Evolutionary conservation across 208 protist species (phyloP), one percentile per base, ranked within the genome.

Genomic region (Trypanosoma vivax): DNA sequence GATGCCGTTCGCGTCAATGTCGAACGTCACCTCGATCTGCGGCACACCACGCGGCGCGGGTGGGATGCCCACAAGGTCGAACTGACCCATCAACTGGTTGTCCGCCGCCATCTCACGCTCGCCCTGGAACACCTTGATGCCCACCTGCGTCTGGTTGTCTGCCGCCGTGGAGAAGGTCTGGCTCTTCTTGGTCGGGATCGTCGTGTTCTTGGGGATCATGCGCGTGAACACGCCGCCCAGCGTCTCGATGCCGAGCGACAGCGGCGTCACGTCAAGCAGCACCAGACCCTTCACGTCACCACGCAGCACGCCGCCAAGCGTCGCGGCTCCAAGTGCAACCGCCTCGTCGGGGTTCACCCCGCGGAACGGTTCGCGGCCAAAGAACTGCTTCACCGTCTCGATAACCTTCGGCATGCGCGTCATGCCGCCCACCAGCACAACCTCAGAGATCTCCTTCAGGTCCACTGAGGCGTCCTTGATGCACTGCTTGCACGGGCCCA

Each of bases 291-390:
- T 43, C 39, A 43, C 96, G 45, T 98, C 87, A 23, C 85, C 89
- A 10, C 77, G 70, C 9, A 98, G 60, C 30, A 98, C 85, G 69
- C 83, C 90, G 47, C 90, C 98, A 73, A 99, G 97, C 56, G 99
- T 98, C 49, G 98, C 98, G 16, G 98, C 98, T 51, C 98, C 98
- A 21, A 98, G 88, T 5, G 98, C 98, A n/a, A 99, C 98, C 18
- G 96, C 98, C 81, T 99, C 98, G 73, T 99, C 98, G 10, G 98
- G 98, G 79, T 99, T 99, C 50, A 99, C 96, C 38, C 90, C 88
- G 65, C 97, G 97, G 82, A 80, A 96, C 47, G 96, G 94, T 55
- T 97, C 80, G 43, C 90, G 85, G 25, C 86, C 80, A 59, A 99
- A 98, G 57, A 98, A 74, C 14, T 94, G 63, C 62, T 90, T 76